These are phyloP conservation scores for Spathaspora boniae DNA, from an alignment of 805 yeast species.

Conservation along the genomic window DNA sequence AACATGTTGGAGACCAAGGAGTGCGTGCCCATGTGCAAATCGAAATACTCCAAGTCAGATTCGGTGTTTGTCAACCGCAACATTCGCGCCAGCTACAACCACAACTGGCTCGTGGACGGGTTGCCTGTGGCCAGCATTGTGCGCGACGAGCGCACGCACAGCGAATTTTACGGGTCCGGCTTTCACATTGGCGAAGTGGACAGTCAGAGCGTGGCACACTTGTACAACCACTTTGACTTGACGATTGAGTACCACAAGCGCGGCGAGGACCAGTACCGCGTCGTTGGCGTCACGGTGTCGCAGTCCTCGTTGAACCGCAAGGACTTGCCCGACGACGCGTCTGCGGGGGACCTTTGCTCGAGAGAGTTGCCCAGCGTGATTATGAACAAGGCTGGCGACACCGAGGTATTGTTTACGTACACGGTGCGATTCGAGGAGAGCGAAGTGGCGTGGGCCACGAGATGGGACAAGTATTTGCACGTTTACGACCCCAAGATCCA, in stretches of 20 bases:
- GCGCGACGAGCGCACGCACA: conserved; percentile 53
- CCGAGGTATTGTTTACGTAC: conserved; percentile 76
- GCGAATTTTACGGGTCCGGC: conserved; percentile 73
- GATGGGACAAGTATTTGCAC: conserved; percentile 96
- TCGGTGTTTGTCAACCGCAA: conserved; percentile 72
- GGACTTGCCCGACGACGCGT: conserved; percentile 18
- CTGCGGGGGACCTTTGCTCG: conserved; percentile 27
- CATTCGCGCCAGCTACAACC: conserved; percentile 77
- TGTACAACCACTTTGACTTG: conserved; percentile 80
- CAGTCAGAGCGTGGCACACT: conserved; percentile 50
- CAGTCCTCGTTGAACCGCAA: conserved; percentile 56
- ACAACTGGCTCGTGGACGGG: conserved; percentile 94
- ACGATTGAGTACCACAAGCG: conserved; percentile 79
- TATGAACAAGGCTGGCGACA: conserved; percentile 48
- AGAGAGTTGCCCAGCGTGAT: conserved; percentile 38
- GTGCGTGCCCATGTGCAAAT: conserved; percentile 66
- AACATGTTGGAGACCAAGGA: conserved; percentile 69
- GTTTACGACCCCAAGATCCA: conserved; percentile 91
- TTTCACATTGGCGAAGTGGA: conserved; percentile 75
- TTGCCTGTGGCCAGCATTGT: conserved; percentile 80
- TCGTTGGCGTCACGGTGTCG: conserved; percentile 82
- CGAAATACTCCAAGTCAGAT: conserved; percentile 61
- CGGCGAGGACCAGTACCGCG: conserved; percentile 64
- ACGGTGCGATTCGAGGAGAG: conserved; percentile 71
- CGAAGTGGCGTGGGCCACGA: conserved; percentile 88